Percentiles rank a stretch among this genome's conserved stretches.
phyloP scores from a whole-genome alignment of 805 yeast genomes.

The Candida caryicola region DNA sequence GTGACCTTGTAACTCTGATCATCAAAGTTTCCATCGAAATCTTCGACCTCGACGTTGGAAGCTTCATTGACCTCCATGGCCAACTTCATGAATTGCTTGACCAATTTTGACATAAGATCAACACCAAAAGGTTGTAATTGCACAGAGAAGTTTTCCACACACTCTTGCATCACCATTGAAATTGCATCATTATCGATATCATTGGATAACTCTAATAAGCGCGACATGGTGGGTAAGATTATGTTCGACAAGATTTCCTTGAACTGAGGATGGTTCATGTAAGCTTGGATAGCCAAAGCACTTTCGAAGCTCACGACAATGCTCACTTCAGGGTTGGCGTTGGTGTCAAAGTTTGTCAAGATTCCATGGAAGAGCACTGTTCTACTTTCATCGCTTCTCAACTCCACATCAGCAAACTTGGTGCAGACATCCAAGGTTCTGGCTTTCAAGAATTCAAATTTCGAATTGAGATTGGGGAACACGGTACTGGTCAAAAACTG shows the following conservation, averaged over 20 bases:
- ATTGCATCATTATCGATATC: conserved; percentile 84
- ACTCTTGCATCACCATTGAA: conserved; percentile 90
- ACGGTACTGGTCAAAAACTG: conserved; percentile 59
- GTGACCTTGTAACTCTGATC: conserved; percentile 63
- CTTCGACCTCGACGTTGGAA: conserved; percentile 27
- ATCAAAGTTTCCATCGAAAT: conserved; percentile 21
- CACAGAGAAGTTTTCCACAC: conserved; percentile 83
- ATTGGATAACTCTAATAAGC: conserved; percentile 67
- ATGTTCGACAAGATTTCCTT: conserved; percentile 63
- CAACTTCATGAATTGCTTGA: conserved; percentile 25
- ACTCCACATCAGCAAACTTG: conserved; percentile 61
- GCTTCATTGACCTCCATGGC: conserved; percentile 54
- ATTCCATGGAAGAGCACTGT: conserved; percentile 33
- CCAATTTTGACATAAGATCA: conserved; percentile 26
- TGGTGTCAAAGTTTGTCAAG: conserved; percentile 25
- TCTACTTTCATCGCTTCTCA: conserved; percentile 30
- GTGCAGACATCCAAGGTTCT: conserved; percentile 66
- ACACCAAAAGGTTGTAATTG: conserved; percentile 55
- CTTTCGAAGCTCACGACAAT: conserved; percentile 81
- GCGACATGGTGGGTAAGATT: conserved; percentile 80
- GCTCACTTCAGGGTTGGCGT: conserved; percentile 23
- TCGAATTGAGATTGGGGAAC: conserved; percentile 67
- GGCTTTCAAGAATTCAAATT: conserved; percentile 68
- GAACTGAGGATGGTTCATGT: conserved; percentile 61
- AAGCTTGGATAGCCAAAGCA: conserved; percentile 81